phyloP scores from a whole-genome alignment of 2,329 filamentous ascomycete species.

The Xylariales sp. region DNA sequence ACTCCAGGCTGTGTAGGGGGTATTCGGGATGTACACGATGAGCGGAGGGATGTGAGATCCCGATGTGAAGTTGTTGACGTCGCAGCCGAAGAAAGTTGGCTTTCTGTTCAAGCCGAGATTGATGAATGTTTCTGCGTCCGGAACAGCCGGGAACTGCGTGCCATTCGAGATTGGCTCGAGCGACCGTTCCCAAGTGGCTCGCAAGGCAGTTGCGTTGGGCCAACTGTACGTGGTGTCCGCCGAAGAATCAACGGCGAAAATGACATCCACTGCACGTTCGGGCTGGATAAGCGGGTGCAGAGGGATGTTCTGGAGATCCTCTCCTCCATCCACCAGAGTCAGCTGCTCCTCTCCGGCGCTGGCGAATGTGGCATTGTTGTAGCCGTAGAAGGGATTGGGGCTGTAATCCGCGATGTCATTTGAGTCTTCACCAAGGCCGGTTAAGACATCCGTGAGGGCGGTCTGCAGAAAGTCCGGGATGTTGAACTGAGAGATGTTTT shows the following conservation, averaged over 20 bases:
- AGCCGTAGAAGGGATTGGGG: constrained; percentile 72
- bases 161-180: constrained; percentile 53
- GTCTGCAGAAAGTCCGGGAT: constrained; percentile 45
- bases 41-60: constrained; percentile 46
- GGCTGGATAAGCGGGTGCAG: constrained; percentile 74
- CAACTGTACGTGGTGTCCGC: constrained; percentile 65
- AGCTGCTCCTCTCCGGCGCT: constrained; percentile 51
- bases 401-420: constrained; percentile 70
- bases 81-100: constrained; percentile 78
- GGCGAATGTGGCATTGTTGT: constrained; percentile 53
- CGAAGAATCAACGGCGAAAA: constrained; percentile 75
- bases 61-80: constrained; percentile 54
- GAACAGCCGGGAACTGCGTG: constrained; percentile 67
- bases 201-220: constrained; percentile 72
- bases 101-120: constrained; percentile 69
- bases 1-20: constrained; percentile 69
- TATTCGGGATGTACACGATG: constrained; percentile 83
- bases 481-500: constrained; percentile 47
- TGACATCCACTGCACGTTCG: constrained; percentile 66
- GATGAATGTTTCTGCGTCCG: constrained; percentile 71
- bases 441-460: constrained; percentile 48
- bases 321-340: constrained; percentile 73
- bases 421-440: constrained; percentile 49
- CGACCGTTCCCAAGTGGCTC: constrained; percentile 69
- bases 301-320: constrained; percentile 75